Evolutionary conservation across 2,329 filamentous ascomycete species (phyloP).

Genomic region (Sphaerulina musiva): DNA sequence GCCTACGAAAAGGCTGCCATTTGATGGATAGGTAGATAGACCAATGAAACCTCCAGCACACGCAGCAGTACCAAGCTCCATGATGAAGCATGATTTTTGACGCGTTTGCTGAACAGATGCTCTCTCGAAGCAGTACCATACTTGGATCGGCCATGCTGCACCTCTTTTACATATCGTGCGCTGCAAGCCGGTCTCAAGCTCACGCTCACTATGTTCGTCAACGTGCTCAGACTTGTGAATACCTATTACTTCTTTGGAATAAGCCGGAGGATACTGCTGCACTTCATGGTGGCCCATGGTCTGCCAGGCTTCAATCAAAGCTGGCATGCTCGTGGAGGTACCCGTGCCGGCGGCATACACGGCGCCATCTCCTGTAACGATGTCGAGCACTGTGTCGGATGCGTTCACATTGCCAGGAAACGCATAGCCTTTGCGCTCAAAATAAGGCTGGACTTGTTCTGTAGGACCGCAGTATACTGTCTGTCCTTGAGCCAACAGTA

Average conservation of each 20-base stretch:
- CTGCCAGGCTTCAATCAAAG: not conserved
- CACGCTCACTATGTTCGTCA: not conserved
- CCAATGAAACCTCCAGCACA: slow-evolving; percentile 52
- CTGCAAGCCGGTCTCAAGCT: slow-evolving; percentile 37
- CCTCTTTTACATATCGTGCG: slow-evolving; percentile 47
- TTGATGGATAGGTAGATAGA: slow-evolving; percentile 45
- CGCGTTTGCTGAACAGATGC: slow-evolving; percentile 54
- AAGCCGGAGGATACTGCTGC: not conserved
- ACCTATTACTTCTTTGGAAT: slow-evolving; percentile 1
- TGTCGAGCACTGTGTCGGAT: slow-evolving; percentile 52
- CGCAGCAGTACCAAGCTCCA: slow-evolving; percentile 49
- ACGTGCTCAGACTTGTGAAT: not conserved
- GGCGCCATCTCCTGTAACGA: slow-evolving; percentile 43
- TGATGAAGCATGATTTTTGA: slow-evolving; percentile 45
- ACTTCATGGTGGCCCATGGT: not conserved
- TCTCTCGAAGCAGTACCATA: slow-evolving; percentile 48
- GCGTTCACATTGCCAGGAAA: slow-evolving; percentile 48
- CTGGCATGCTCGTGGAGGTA: not conserved
- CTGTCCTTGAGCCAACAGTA: slow-evolving; percentile 51
- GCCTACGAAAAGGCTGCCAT: slow-evolving; percentile 50
- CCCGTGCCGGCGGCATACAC: slow-evolving; percentile 44
- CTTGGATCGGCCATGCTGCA: slow-evolving; percentile 45
- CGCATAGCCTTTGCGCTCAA: slow-evolving; percentile 48
- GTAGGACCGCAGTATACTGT: slow-evolving; percentile 51
- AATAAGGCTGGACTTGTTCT: slow-evolving; percentile 43